Evolutionary conservation across 169 alveolate genomes (phyloP), one percentile per base, ranked within the genome.

Genomic region (Plasmodium coatneyi): DNA sequence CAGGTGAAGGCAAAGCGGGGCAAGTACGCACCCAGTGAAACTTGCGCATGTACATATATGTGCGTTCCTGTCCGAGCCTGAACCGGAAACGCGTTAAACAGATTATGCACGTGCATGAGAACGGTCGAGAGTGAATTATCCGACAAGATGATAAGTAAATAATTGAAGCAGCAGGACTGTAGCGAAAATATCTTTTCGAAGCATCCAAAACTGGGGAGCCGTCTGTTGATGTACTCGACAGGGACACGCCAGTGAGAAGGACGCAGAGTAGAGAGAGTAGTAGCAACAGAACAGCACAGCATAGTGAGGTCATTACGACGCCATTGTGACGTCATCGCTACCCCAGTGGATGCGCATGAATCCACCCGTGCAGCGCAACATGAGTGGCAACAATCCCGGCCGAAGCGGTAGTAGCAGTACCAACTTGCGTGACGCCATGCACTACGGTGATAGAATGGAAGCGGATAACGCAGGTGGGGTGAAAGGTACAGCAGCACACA

Each of bases 71-170:
- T 80, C 7, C 32, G 76, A 28, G 5, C 76, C 60, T 12, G 60
- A 49, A 43, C n/a, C 54, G 54, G n/a, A 3, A 49, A 49, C 2
- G 54, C 28, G 54, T 30, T 3, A 30, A 39, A 39, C n/a, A 72
- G 39, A 16, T 72, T 72, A 72, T 16, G 16, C 71, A 46, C 54
- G 16, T 46, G 66, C 19, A 80, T 41, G 74, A 70, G 92, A 46
- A 34, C 52, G 32, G 52, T 70, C 52, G 52, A 36, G 19, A 41
- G 49, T 10, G 22, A 19, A 30, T 4, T 43, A 70, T 12, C 52
- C 52, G 81, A 14, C 83, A 83, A 83, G 43, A 83, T 83, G 92
- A 71, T 6, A 19, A 70, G 34, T 83, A 71, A 83, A 83, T 70
- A 52, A 43, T 70, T 70, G 46, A 39, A 83, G 30, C 46, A 83